phyloP scores from a whole-genome alignment of 257 asterid species.

The Nicotiana tomentosiformis region DNA sequence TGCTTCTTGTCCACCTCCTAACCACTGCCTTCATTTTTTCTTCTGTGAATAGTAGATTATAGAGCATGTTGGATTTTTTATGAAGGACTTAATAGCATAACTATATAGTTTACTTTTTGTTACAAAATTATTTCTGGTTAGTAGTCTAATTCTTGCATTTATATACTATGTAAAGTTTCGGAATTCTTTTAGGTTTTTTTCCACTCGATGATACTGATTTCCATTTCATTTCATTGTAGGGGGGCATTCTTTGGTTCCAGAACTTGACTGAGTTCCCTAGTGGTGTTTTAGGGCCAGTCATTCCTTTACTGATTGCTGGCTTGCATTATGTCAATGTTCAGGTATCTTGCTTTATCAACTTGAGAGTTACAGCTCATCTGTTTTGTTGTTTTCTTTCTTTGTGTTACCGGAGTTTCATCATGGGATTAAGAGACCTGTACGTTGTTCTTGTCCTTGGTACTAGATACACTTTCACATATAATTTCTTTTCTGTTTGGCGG shows the following conservation, averaged over 20 bases:
- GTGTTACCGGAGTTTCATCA: background rate
- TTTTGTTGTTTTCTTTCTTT: background rate
- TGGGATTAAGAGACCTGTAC: background rate
- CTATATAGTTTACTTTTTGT: background rate
- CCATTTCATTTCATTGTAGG: slow-evolving; percentile 31
- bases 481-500: background rate
- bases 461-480: background rate
- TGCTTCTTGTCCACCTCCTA: background rate
- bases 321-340: slow-evolving; percentile 66
- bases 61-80: background rate
- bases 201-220: background rate
- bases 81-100: background rate
- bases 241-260: slow-evolving; percentile 88
- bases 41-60: background rate
- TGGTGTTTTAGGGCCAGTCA: slow-evolving; percentile 64
- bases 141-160: background rate
- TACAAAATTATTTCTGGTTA: background rate
- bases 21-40: background rate
- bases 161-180: background rate
- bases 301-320: slow-evolving; percentile 68
- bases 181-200: background rate
- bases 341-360: slow-evolving; percentile 38
- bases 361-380: background rate
- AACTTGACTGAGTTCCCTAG: slow-evolving; percentile 72
- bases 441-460: background rate